phyloP scores from a whole-genome alignment of 2,329 filamentous ascomycete genomes.

The Colletotrichum sp. region DNA sequence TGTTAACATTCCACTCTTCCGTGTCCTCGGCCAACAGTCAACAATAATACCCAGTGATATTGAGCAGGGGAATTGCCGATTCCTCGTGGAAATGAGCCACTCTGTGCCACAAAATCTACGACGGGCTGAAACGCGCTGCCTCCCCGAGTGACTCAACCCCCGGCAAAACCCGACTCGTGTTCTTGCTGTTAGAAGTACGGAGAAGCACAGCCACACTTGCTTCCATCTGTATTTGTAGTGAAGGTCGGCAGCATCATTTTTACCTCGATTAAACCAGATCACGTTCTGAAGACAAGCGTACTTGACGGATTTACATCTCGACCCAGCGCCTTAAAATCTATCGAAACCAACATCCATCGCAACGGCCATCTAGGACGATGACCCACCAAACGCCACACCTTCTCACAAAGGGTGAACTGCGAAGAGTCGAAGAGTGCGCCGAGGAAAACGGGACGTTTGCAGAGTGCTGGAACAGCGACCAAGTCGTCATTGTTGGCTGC shows the following conservation, averaged over 20 bases:
- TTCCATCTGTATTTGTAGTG: background rate
- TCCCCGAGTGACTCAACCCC: background rate
- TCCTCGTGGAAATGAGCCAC: background rate
- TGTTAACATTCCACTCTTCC: accelerated
- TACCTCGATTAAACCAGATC: accelerated
- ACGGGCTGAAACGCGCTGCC: background rate
- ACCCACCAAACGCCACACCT: background rate
- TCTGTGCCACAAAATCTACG: background rate
- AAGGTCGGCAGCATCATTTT: accelerated
- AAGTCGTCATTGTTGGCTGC: background rate
- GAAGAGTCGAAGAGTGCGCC: background rate
- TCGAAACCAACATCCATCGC: accelerated
- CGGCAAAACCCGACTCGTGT: background rate
- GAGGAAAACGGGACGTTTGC: background rate
- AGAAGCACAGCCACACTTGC: background rate
- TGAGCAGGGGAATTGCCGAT: accelerated
- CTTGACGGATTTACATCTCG: background rate
- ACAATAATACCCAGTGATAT: background rate
- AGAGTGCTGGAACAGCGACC: background rate
- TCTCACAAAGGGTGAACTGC: background rate
- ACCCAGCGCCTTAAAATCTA: background rate
- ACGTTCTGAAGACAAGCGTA: accelerated
- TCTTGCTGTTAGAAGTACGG: accelerated
- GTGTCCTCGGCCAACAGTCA: background rate
- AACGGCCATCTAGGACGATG: background rate